Evolutionary conservation across 345 rosid genomes (phyloP).

Genomic region (Corchorus capsularis): DNA sequence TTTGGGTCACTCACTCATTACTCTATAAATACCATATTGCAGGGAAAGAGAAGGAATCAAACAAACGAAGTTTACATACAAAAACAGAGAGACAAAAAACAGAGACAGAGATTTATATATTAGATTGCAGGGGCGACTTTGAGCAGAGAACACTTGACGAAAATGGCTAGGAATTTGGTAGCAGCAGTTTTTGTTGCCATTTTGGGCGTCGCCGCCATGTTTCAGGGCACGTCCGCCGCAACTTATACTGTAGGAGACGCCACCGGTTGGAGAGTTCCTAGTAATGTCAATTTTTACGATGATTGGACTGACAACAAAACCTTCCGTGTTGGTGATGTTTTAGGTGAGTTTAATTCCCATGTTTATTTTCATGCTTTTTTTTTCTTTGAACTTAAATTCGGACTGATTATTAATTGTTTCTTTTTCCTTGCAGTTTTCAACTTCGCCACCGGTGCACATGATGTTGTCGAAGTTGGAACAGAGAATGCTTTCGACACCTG

Average conservation of each 20-base stretch:
- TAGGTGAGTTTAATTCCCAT: constrained; percentile 27
- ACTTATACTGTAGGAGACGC: constrained; percentile 37
- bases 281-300: constrained; percentile 21
- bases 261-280: constrained; percentile 35
- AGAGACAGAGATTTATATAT: no score
- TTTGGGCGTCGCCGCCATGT: constrained; percentile 19
- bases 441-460: constrained; percentile 29
- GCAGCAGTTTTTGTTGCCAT: constrained; percentile 4
- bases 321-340: constrained; percentile 41
- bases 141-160: constrained; percentile 27
- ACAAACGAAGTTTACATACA: no score
- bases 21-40: constrained; percentile 4
- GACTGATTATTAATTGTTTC: background rate
- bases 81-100: background rate
- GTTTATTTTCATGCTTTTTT: background rate
- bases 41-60: no score
- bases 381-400: background rate
- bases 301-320: constrained; percentile 32
- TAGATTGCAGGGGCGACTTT: constrained; percentile 22
- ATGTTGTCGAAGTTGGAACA: constrained; percentile 38
- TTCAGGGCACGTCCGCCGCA: constrained; percentile 24
- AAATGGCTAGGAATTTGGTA: constrained; percentile 22
- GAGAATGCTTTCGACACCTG: constrained; percentile 34
- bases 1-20: background rate
- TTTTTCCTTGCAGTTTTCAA: constrained; percentile 32